These are phyloP conservation scores for Aspergillus sp. DNA, from an alignment of 2,329 filamentous ascomycete species.

Conservation along the genomic window DNA sequence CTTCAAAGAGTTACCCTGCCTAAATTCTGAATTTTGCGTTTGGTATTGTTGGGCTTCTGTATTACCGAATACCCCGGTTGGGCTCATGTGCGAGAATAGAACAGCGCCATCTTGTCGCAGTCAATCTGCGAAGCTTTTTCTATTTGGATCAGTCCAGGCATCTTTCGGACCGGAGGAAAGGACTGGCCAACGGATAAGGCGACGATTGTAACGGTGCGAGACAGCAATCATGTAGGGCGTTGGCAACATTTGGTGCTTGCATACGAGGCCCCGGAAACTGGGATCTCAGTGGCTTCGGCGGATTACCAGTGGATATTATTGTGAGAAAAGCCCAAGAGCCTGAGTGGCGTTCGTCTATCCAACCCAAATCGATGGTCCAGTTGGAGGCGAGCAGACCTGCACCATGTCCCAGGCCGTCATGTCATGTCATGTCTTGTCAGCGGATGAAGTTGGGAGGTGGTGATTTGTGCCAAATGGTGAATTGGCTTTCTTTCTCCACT, in stretches of 20 bases:
- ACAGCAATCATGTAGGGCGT: constrained; percentile 18
- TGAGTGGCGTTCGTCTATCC: constrained; percentile 17
- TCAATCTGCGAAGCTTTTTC: constrained; percentile 11
- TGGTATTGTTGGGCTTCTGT: constrained; percentile 19
- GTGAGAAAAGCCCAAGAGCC: constrained; percentile 12
- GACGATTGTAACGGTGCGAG: constrained; percentile 15
- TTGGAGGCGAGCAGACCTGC: constrained; percentile 13
- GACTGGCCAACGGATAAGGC: constrained; percentile 17
- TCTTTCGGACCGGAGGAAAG: constrained; percentile 4
- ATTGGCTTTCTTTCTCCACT: constrained; percentile 6
- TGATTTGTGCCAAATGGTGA: constrained; percentile 5
- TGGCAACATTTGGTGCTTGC: constrained; percentile 17
- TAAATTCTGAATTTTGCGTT: not conserved
- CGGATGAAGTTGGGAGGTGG: constrained; percentile 2
- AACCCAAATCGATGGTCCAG: constrained; percentile 13
- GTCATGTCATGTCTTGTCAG: constrained; percentile 20
- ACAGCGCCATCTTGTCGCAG: constrained; percentile 5
- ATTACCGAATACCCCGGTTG: constrained; percentile 19
- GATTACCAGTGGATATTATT: constrained; percentile 17
- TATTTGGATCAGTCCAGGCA: constrained; percentile 14
- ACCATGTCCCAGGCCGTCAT: constrained; percentile 1
- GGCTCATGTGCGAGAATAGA: constrained; percentile 13
- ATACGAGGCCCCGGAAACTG: constrained; percentile 12
- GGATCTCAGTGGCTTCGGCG: constrained; percentile 16
- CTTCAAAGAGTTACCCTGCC: not conserved